Base-by-base conservation (phyloP, 805 yeast genomes). In the Alloascoidea hylecoeti region DNA sequence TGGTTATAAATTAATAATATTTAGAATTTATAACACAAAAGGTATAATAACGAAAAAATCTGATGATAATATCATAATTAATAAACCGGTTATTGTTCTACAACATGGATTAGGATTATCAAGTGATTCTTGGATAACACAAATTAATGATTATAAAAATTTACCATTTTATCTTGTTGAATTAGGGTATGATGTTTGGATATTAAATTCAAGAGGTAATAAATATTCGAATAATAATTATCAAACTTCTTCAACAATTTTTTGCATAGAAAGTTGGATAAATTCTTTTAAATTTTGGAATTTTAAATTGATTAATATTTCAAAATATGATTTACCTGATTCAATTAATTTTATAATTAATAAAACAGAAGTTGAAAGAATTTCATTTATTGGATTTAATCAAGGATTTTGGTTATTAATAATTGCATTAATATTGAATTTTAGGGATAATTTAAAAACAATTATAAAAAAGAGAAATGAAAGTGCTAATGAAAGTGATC, bases 391-490 rank as follows among this genome's bases (percentile, higher is more conserved):
- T 45, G 97, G 96, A 1, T 89, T 89, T 50, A 76, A 88, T 17
- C 97, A 88, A 55, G 97, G 97, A 15, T 76, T 94, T 0, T 94
- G 96, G 1, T 96, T 89, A 56, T 85, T 85, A 33, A 78, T 88
- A 55, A 96, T 95, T 0, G 68, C 94, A 6, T 60, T 85, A 16
- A 71, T 92, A 0, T 9, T 23, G 30, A 23, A 23, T 23, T n/a
- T n/a, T n/a, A n/a, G n/a, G n/a, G n/a, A n/a, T n/a, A n/a, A n/a
- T n/a, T n/a, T n/a, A n/a, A n/a, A n/a, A n/a, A n/a, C n/a, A n/a
- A n/a, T n/a, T n/a, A n/a, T n/a, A n/a, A n/a, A n/a, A n/a, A n/a
- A n/a, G n/a, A n/a, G n/a, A n/a, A n/a, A n/a, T n/a, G n/a, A n/a
- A n/a, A n/a, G n/a, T n/a, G n/a, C n/a, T n/a, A n/a, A n/a, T n/a